Evolutionary conservation across 148 eudicot species (phyloP).

Genomic region (Heliosperma pusillum): DNA sequence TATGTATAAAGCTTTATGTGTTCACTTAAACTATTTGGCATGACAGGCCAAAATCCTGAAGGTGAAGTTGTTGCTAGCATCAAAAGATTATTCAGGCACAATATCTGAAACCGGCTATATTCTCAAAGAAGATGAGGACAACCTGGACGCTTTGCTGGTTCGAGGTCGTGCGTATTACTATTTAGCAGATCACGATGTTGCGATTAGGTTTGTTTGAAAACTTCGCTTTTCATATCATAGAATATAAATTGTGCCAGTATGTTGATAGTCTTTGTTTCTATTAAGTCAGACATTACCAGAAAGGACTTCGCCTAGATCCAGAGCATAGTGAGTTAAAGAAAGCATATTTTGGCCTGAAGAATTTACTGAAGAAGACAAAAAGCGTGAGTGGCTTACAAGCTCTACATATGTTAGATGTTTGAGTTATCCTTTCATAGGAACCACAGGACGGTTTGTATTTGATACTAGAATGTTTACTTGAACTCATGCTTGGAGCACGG

Average conservation of each 20-base stretch:
- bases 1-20: background rate
- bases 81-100: constrained; percentile 73
- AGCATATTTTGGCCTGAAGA: constrained; percentile 89
- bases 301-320: constrained; percentile 91
- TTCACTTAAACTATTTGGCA: background rate
- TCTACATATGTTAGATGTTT: background rate
- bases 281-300: constrained; percentile 77
- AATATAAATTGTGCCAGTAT: background rate
- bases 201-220: constrained; percentile 51
- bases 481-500: background rate
- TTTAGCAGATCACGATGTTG: constrained; percentile 93
- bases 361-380: constrained; percentile 81
- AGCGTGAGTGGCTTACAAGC: constrained; percentile 41
- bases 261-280: constrained; percentile 14
- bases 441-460: background rate
- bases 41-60: constrained; percentile 79
- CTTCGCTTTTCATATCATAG: background rate
- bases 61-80: constrained; percentile 59
- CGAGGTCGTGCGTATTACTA: constrained; percentile 96
- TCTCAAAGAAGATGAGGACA: constrained; percentile 80
- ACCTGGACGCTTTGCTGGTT: constrained; percentile 70
- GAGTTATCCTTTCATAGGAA: background rate
- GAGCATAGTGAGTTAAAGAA: constrained; percentile 90
- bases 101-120: constrained; percentile 78
- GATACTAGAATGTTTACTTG: background rate